A percentile compares a stretch with the other conserved stretches of the same genome.
Conservation (phyloP, 2,329 filamentous ascomycete genomes). For the Lomentospora prolificans region DNA sequence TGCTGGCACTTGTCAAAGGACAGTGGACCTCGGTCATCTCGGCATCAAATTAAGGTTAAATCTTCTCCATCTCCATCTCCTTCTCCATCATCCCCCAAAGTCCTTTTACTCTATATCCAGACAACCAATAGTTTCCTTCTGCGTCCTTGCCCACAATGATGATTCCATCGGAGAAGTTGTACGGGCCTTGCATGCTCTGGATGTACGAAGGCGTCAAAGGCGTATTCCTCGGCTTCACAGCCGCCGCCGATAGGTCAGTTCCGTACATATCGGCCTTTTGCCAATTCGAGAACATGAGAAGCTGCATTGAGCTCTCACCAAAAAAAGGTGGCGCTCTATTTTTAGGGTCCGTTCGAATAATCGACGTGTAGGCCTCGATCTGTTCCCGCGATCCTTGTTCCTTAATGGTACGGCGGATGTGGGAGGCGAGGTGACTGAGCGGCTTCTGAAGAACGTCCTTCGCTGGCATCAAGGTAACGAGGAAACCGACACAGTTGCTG, state of each 20-base stretch:
- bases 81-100: slow-evolving; percentile 16
- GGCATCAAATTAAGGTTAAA: no score
- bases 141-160: slow-evolving; percentile 21
- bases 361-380: slow-evolving; percentile 23
- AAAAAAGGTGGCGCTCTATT: slow-evolving; percentile 20
- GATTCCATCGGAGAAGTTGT: slow-evolving; percentile 14
- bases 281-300: slow-evolving; percentile 23
- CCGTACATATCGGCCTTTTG: slow-evolving; percentile 18
- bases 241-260: slow-evolving; percentile 19
- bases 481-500: slow-evolving; percentile 17
- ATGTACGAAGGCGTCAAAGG: slow-evolving; percentile 13
- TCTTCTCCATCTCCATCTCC: not conserved
- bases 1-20: no score
- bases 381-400: slow-evolving; percentile 23
- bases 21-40: no score
- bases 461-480: slow-evolving; percentile 14
- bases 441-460: slow-evolving; percentile 19
- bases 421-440: slow-evolving; percentile 17
- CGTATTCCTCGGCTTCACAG: not conserved
- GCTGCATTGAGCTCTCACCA: slow-evolving; percentile 20
- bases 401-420: slow-evolving; percentile 19
- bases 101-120: slow-evolving; percentile 12
- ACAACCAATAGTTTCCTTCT: slow-evolving; percentile 21
- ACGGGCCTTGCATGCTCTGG: slow-evolving; percentile 9
- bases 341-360: slow-evolving; percentile 15